These are phyloP conservation scores for Cryptosporidium canis DNA, from an alignment of 169 alveolate genomes.

Conservation along the genomic window DNA sequence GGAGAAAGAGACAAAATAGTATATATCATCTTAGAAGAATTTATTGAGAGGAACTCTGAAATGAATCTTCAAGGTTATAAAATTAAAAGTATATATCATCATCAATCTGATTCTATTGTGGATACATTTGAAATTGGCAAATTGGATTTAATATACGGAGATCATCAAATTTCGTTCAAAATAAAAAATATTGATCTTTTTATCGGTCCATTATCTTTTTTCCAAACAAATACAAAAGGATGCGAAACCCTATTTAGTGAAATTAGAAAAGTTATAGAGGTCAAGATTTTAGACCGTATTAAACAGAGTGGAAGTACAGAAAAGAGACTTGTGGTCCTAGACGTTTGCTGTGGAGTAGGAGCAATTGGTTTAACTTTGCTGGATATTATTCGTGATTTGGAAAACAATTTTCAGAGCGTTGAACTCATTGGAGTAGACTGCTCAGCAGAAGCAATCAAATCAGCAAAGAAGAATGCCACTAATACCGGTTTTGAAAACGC, in stretches of 20 bases:
- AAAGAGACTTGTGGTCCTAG: constrained; percentile 35
- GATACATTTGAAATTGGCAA: constrained; percentile 60
- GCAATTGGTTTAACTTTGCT: constrained; percentile 74
- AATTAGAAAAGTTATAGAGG: constrained; percentile 13
- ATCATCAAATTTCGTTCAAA: not conserved
- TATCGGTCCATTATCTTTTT: constrained; percentile 69
- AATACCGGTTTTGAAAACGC: constrained; percentile 41
- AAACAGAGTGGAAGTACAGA: not conserved
- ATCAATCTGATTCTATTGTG: constrained; percentile 54
- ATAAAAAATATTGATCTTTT: constrained; percentile 24
- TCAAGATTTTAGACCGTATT: not conserved
- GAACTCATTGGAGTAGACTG: constrained; percentile 74
- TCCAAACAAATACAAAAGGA: constrained; percentile 75
- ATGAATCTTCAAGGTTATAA: not conserved
- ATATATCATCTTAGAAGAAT: constrained; percentile 8
- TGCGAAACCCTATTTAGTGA: constrained; percentile 54
- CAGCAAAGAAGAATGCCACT: constrained; percentile 71
- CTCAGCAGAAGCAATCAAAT: constrained; percentile 64
- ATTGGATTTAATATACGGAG: constrained; percentile 33
- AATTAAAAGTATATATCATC: constrained; percentile 23
- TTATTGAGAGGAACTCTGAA: not conserved
- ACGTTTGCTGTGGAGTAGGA: constrained; percentile 78
- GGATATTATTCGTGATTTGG: constrained; percentile 29
- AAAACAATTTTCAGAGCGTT: not conserved
- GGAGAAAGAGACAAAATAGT: not conserved